These are phyloP conservation scores for Stephanodiscus minutulus DNA, from an alignment of 108 stramenopile genomes.

Conservation along the genomic window DNA sequence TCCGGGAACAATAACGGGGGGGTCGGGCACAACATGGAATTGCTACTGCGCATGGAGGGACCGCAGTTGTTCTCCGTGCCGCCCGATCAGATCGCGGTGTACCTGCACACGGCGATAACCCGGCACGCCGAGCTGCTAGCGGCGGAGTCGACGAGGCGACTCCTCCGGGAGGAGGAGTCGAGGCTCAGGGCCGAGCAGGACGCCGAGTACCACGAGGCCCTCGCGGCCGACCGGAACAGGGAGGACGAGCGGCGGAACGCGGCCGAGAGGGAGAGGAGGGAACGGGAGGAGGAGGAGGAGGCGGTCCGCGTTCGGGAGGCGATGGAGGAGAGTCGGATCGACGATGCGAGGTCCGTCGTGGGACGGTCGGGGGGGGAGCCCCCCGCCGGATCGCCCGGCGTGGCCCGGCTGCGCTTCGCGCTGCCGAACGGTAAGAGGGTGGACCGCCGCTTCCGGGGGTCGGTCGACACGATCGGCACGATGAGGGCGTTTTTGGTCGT, in stretches of 20 bases:
- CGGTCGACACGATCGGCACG: slow-evolving; percentile 60
- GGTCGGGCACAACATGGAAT: slow-evolving; percentile 45
- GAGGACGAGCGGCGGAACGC: slow-evolving; percentile 35
- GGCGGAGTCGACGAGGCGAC: slow-evolving; percentile 54
- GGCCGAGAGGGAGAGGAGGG: slow-evolving; percentile 54
- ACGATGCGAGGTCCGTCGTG: slow-evolving; percentile 46
- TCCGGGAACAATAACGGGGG: slow-evolving; percentile 5
- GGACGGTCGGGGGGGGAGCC: slow-evolving; percentile 32
- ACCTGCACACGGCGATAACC: slow-evolving; percentile 53
- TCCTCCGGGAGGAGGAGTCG: slow-evolving; percentile 71
- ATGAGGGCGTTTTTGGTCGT: slow-evolving; percentile 72
- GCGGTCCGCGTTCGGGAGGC: slow-evolving; percentile 19
- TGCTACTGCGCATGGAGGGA: slow-evolving; percentile 68
- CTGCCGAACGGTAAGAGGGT: slow-evolving; percentile 79
- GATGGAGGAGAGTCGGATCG: slow-evolving; percentile 54
- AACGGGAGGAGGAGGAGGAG: slow-evolving; percentile 51
- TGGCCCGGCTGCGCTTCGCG: slow-evolving; percentile 67
- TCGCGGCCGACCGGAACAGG: slow-evolving; percentile 67
- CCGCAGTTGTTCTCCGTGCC: slow-evolving; percentile 49
- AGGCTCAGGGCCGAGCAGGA: slow-evolving; percentile 79
- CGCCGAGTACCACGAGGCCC: slow-evolving; percentile 78
- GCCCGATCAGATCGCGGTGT: slow-evolving; percentile 42
- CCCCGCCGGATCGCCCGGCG: slow-evolving; percentile 33
- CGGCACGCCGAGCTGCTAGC: slow-evolving; percentile 55
- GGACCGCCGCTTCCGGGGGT: slow-evolving; percentile 66